Base-by-base conservation (phyloP, 2,329 filamentous ascomycete species). In the Dactylellina parvicollis region DNA sequence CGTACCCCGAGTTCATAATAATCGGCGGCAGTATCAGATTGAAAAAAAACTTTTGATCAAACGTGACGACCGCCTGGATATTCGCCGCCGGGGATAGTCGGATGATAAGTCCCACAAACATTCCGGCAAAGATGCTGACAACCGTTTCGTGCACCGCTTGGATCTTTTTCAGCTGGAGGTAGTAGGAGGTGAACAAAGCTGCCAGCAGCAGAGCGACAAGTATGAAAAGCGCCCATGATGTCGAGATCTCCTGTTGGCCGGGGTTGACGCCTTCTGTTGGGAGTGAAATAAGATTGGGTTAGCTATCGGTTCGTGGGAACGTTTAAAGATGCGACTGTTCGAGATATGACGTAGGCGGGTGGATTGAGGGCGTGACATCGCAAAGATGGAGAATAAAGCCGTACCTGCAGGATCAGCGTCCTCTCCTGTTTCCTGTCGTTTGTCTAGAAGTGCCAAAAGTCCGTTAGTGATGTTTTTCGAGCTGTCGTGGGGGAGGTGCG, bases 41-140 rank as follows among this genome's bases (percentile, higher is more conserved):
- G 85, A 99, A 99, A 85, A 99, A 99, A 84, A 98, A 96, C 80
- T 98, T 93, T 81, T 97, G 97, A 83, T 98, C 91, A 84, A 99
- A 99, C 81, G 90, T 96, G 79, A 99, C 92, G 76, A 92, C 89
- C 80, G 91, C 91, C 80, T 93, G 90, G 78, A 99, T 92, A 75
- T 90, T 92, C 75, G 92, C 89, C 76, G 90, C 89, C 57, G 90
- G 89, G 44, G 88, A 91, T 75, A 97, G 83, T 79, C 95, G 88
- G 69, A 99, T 88, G 71, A 96, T 86, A 78, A 99, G 84, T 4
- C 95, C 95, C 73, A 99, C 92, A 69, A 92, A 90, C 81, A 59
- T 82, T 93, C 92, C 92, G 67, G 92, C 93, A 83, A 99, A 98
- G 80, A 99, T 99, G 74, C 94, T 98, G 75, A 99, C 89, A 78